Conservation (phyloP, 768 basidiomycete species). For the Mycena polygramma region DNA sequence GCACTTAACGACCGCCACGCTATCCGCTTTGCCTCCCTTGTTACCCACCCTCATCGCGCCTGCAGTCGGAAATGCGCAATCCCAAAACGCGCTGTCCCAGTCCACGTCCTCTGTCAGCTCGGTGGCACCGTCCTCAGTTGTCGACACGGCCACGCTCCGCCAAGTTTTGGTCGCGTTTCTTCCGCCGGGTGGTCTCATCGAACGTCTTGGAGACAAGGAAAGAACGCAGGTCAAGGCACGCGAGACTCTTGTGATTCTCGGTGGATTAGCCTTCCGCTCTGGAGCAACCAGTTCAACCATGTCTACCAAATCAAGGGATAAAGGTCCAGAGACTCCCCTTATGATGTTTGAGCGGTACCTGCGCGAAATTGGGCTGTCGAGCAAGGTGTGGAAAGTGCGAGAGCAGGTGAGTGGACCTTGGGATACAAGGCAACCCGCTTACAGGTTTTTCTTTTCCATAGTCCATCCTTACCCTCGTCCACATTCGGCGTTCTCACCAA, state of each 20-base stretch:
- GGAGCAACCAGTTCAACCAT: slow-evolving; percentile 56
- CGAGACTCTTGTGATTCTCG: slow-evolving; percentile 81
- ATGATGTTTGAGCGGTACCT: slow-evolving; percentile 78
- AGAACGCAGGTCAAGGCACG: slow-evolving; percentile 79
- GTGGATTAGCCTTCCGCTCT: slow-evolving; percentile 76
- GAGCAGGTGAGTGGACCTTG: slow-evolving; percentile 77
- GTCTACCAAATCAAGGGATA: slow-evolving; percentile 60
- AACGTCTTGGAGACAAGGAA: slow-evolving; percentile 89
- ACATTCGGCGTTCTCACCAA: slow-evolving; percentile 78
- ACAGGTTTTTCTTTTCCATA: slow-evolving; percentile 40
- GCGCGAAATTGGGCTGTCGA: slow-evolving; percentile 78
- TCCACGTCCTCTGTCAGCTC: slow-evolving; percentile 67
- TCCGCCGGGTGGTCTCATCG: slow-evolving; percentile 82
- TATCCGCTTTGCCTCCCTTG: slow-evolving; percentile 76
- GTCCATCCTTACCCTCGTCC: slow-evolving; percentile 77
- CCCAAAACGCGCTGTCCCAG: slow-evolving; percentile 51
- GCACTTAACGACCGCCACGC: slow-evolving; percentile 82
- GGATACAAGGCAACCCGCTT: not conserved
- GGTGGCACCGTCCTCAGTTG: slow-evolving; percentile 53
- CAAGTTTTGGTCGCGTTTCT: slow-evolving; percentile 77
- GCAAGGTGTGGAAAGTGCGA: slow-evolving; percentile 88
- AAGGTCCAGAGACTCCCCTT: slow-evolving; percentile 78
- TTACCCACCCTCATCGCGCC: slow-evolving; percentile 72
- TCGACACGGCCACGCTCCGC: slow-evolving; percentile 74
- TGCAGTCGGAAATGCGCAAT: slow-evolving; percentile 43